Evolutionary conservation across 1,139 yeast species (phyloP).

Genomic region (Diutina rugosa): DNA sequence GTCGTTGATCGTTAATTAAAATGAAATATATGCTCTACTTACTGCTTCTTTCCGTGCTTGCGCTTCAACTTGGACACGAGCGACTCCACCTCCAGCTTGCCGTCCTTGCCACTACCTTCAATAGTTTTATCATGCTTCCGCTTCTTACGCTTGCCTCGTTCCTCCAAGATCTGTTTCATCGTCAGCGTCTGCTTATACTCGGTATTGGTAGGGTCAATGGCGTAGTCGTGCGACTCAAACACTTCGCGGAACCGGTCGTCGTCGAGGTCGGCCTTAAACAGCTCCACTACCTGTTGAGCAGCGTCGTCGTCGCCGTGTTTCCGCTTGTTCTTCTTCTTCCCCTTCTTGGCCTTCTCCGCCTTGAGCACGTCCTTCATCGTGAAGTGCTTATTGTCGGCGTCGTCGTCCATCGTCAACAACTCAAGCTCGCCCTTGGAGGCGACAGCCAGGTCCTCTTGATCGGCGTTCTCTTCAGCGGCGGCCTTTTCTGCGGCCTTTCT

Average conservation of each 20-base stretch:
- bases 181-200: conserved; percentile 81
- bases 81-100: background rate
- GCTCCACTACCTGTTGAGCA: conserved; percentile 30
- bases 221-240: conserved; percentile 81
- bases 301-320: conserved; percentile 25
- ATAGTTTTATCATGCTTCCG: background rate
- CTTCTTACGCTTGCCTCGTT: conserved; percentile 37
- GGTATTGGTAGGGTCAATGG: conserved; percentile 81
- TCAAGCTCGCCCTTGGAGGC: conserved; percentile 50
- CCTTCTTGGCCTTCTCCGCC: conserved; percentile 57
- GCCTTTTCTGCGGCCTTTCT: conserved; percentile 17
- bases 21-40: background rate
- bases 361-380: conserved; percentile 67
- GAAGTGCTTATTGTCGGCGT: conserved; percentile 53
- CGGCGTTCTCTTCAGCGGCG: conserved; percentile 5
- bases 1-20: background rate
- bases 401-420: conserved; percentile 58
- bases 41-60: background rate
- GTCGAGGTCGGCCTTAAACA: conserved; percentile 51
- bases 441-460: conserved; percentile 15
- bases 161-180: conserved; percentile 70
- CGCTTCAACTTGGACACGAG: background rate
- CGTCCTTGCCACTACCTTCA: background rate
- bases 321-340: conserved; percentile 21
- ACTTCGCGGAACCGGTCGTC: conserved; percentile 87